Conservation (phyloP, 805 yeast genomes). For the Ogataea trehaloabstinens region DNA sequence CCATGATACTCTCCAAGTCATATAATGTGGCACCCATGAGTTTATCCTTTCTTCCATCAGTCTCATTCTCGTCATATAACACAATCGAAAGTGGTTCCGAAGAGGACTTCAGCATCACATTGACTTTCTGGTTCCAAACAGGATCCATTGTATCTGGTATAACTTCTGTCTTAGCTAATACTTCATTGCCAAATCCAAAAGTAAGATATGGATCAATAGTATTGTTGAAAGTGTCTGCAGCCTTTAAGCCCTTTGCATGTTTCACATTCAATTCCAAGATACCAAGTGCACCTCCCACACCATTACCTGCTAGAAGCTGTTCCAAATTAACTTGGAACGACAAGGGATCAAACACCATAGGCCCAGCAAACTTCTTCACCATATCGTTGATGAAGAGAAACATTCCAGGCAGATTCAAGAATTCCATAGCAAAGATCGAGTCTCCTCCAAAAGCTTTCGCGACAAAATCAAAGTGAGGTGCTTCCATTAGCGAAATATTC, state of each 20-base stretch:
- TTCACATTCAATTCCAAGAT: constrained; percentile 69
- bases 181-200: constrained; percentile 57
- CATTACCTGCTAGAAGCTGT: constrained; percentile 81
- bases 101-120: constrained; percentile 67
- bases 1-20: constrained; percentile 65
- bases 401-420: constrained; percentile 84
- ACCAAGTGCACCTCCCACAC: constrained; percentile 81
- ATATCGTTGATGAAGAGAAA: constrained; percentile 78
- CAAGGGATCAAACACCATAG: constrained; percentile 83
- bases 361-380: constrained; percentile 84
- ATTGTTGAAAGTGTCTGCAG: constrained; percentile 67
- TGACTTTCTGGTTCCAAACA: constrained; percentile 78
- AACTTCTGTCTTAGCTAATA: constrained; percentile 66
- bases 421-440: constrained; percentile 81
- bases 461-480: constrained; percentile 86
- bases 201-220: constrained; percentile 89
- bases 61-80: constrained; percentile 65
- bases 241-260: constrained; percentile 65
- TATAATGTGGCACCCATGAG: constrained; percentile 73
- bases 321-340: constrained; percentile 92
- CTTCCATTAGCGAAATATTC: constrained; percentile 77
- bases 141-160: constrained; percentile 70
- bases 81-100: constrained; percentile 79
- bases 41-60: constrained; percentile 70
- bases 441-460: constrained; percentile 75